Evolutionary conservation across 352 stramenopile genomes (phyloP).

Genomic region (Pythium vanterpoolii): DNA sequence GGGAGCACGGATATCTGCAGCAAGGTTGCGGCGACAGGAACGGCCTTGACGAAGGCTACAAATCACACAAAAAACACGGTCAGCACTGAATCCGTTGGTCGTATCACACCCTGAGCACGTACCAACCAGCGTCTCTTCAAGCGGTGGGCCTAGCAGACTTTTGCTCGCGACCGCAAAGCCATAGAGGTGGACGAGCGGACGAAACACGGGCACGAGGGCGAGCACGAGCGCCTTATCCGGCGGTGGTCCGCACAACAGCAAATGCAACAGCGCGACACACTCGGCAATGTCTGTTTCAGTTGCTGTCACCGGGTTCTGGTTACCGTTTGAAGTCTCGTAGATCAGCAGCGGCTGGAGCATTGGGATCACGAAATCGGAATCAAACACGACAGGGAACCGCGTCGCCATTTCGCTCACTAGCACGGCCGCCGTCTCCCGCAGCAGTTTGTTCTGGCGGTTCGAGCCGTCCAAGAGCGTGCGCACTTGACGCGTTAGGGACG

Average conservation of each 20-base stretch:
- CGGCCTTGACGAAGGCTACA: constrained; percentile 35
- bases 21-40: constrained; percentile 28
- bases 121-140: constrained; percentile 57
- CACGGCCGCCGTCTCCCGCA: constrained; percentile 69
- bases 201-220: constrained; percentile 70
- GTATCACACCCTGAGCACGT: constrained; percentile 6
- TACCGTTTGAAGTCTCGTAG: constrained; percentile 33
- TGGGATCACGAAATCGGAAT: constrained; percentile 45
- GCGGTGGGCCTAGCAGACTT: constrained; percentile 41
- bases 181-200: constrained; percentile 70
- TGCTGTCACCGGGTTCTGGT: background rate
- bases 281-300: constrained; percentile 50
- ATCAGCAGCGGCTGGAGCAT: constrained; percentile 64
- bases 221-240: constrained; percentile 48
- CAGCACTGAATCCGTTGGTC: background rate
- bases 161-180: constrained; percentile 66
- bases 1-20: constrained; percentile 59
- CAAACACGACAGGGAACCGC: constrained; percentile 40
- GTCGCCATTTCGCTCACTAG: constrained; percentile 53
- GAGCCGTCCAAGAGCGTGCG: constrained; percentile 42
- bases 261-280: constrained; percentile 45
- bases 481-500: constrained; percentile 51
- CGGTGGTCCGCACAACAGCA: constrained; percentile 68
- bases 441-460: constrained; percentile 60
- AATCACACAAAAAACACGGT: background rate